Percentiles rank a stretch among this genome's conserved stretches.
Evolutionary conservation across 345 rosid genomes (phyloP).

Genomic region (Excoecaria agallocha): DNA sequence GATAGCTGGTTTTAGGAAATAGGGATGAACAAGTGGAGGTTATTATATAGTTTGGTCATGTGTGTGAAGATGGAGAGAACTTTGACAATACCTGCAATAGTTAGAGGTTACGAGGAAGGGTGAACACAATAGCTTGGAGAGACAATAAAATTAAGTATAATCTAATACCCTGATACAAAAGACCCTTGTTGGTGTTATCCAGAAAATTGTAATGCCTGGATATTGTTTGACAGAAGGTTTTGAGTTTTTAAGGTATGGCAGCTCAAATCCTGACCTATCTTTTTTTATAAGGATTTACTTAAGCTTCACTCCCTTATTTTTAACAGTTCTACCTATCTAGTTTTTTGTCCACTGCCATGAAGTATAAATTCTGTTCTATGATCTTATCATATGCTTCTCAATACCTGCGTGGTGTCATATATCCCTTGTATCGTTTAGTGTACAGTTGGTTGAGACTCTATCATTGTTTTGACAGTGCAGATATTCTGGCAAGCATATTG

Average conservation of each 20-base stretch:
- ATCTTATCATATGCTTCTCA: background rate
- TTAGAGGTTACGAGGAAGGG: background rate
- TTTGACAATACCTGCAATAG: background rate
- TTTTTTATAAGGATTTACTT: background rate
- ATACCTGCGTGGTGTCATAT: background rate
- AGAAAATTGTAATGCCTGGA: background rate
- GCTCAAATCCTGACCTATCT: background rate
- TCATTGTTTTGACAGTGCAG: background rate
- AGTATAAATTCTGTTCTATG: background rate
- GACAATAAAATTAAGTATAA: background rate
- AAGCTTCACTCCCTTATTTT: background rate
- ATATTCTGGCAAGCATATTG: background rate
- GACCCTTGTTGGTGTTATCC: background rate
- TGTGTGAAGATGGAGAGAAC: background rate
- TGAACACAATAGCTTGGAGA: background rate
- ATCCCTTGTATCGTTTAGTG: background rate
- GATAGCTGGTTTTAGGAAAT: background rate
- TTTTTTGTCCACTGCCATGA: background rate
- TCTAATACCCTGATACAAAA: background rate
- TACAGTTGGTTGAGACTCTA: background rate
- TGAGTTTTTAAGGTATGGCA: background rate
- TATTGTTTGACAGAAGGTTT: background rate
- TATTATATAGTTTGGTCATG: background rate
- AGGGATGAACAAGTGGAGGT: background rate
- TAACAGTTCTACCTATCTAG: background rate